Conservation (phyloP, 441 rosid species). For the Mallotus japonicus region DNA sequence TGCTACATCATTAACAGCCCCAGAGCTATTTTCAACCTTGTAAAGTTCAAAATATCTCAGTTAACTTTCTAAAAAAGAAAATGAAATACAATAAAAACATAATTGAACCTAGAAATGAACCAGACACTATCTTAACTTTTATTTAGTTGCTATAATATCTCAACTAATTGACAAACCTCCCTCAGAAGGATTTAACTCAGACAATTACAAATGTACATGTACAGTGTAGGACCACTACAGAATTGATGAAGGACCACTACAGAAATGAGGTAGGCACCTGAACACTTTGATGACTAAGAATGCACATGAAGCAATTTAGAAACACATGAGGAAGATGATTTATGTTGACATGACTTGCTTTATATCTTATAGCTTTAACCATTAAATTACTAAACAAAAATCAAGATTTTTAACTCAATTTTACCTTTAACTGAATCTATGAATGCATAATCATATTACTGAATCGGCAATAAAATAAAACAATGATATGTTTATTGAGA, state of each 20-base stretch:
- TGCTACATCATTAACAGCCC: conserved; percentile 77
- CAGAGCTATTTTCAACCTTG: conserved; percentile 76
- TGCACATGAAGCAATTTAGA: neutral
- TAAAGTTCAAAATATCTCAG: conserved; percentile 11
- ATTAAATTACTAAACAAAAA: neutral
- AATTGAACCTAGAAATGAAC: neutral
- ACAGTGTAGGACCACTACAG: no score
- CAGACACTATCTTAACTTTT: conserved; percentile 5
- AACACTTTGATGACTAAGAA: no score
- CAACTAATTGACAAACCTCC: neutral
- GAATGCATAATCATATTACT: neutral
- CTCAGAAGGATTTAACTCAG: neutral
- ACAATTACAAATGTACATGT: neutral
- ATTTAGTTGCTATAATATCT: neutral
- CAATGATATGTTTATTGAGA: neutral
- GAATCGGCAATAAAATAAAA: neutral
- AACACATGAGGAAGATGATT: neutral
- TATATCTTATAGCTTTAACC: neutral
- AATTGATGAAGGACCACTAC: no score
- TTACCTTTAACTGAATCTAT: neutral
- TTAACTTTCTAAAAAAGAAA: neutral
- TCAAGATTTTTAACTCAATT: neutral
- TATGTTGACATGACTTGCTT: neutral
- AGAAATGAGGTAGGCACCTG: no score
- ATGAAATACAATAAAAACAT: conserved; percentile 1